Percentiles rank a stretch among this genome's conserved stretches.
Evolutionary conservation across 495 filamentous ascomycete genomes (phyloP).

Genomic region (Achaetomiella virescens): DNA sequence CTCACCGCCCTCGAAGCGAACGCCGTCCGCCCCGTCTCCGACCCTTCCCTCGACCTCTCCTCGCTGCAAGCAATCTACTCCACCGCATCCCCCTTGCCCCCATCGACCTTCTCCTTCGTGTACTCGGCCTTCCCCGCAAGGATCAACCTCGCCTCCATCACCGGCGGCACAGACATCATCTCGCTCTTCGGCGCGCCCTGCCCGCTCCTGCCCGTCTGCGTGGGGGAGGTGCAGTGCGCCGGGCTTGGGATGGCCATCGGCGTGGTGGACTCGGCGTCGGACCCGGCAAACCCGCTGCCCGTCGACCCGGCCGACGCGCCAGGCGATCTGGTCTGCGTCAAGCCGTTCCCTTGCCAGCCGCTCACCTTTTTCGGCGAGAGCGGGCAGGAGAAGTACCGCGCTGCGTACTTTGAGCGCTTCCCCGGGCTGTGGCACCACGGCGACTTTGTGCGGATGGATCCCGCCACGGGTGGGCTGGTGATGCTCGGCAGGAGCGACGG

Average conservation of each 20-base stretch:
- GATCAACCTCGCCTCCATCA: constrained; percentile 78
- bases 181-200: constrained; percentile 86
- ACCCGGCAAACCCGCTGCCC: constrained; percentile 27
- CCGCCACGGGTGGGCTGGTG: constrained; percentile 55
- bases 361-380: constrained; percentile 74
- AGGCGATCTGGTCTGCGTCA: constrained; percentile 86
- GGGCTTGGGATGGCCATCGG: constrained; percentile 87
- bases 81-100: constrained; percentile 84
- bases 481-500: constrained; percentile 82
- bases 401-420: constrained; percentile 84
- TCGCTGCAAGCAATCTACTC: constrained; percentile 77
- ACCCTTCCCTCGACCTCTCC: constrained; percentile 47
- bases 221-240: constrained; percentile 83
- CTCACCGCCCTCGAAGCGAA: constrained; percentile 86
- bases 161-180: constrained; percentile 88
- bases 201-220: constrained; percentile 76
- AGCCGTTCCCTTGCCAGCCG: constrained; percentile 85
- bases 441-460: constrained; percentile 78
- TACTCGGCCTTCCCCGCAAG: constrained; percentile 69
- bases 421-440: constrained; percentile 82
- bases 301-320: constrained; percentile 53
- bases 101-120: constrained; percentile 86
- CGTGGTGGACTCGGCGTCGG: constrained; percentile 60
- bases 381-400: constrained; percentile 68
- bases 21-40: constrained; percentile 53